phyloP scores from a whole-genome alignment of 2,329 filamentous ascomycete species.

The Neurospora sp. region DNA sequence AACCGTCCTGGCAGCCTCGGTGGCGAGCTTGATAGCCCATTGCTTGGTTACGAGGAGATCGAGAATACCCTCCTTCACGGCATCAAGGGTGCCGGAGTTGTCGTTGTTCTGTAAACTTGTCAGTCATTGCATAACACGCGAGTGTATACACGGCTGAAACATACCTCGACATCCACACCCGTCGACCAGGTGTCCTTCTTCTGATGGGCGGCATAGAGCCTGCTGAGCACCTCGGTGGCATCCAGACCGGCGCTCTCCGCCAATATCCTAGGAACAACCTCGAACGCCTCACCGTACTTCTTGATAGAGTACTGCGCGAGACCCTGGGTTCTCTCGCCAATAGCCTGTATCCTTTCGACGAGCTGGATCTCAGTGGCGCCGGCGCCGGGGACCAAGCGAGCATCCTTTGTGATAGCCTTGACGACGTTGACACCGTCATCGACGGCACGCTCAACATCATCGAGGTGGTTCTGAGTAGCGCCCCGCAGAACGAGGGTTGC shows the following conservation, averaged over 20 bases:
- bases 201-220: conserved; percentile 87
- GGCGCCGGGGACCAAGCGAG: conserved; percentile 83
- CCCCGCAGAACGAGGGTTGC: conserved; percentile 90
- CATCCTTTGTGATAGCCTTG: conserved; percentile 93
- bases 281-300: conserved; percentile 95
- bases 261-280: conserved; percentile 87
- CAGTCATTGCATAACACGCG: conserved; percentile 6
- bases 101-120: conserved; percentile 53
- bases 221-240: conserved; percentile 90
- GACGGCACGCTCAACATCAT: conserved; percentile 92
- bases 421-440: conserved; percentile 98
- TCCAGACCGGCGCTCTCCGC: conserved; percentile 94
- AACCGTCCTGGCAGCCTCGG: conserved; percentile 86
- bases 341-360: conserved; percentile 80
- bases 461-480: conserved; percentile 94
- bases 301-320: conserved; percentile 93
- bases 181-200: conserved; percentile 79
- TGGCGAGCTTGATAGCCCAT: conserved; percentile 96
- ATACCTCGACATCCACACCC: conserved; percentile 86
- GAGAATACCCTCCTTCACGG: conserved; percentile 78
- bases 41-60: conserved; percentile 87
- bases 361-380: conserved; percentile 93
- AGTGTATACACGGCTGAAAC: conserved; percentile 10
- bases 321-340: conserved; percentile 86
- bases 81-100: conserved; percentile 71